phyloP scores from a whole-genome alignment of 2,329 filamentous ascomycete species.

The Aspergillus tubingensis region DNA sequence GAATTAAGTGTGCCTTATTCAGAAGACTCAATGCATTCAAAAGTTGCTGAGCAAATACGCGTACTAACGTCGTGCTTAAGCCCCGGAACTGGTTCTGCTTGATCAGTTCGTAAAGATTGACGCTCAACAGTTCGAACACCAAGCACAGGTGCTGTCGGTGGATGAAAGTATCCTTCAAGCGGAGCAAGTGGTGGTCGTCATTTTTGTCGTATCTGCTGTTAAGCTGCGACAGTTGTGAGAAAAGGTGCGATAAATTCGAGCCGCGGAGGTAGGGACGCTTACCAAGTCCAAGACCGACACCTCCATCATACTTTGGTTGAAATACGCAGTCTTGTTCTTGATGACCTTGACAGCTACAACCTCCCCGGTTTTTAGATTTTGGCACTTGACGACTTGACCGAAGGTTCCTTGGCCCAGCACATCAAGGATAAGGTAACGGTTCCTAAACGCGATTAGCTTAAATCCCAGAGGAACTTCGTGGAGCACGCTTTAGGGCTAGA shows the following conservation, averaged over 20 bases:
- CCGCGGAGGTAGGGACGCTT: slow-evolving; percentile 34
- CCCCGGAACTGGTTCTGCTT: slow-evolving; percentile 99
- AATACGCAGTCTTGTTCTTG: slow-evolving; percentile 98
- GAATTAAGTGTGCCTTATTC: slow-evolving; percentile 94
- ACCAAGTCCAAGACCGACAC: slow-evolving; percentile 95
- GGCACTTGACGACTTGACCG: slow-evolving; percentile 97
- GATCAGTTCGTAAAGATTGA: slow-evolving; percentile 97
- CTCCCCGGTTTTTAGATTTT: slow-evolving; percentile 97
- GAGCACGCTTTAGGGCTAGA: slow-evolving; percentile 6
- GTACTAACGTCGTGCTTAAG: slow-evolving; percentile 91
- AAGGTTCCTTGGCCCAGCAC: slow-evolving; percentile 97
- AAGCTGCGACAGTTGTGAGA: slow-evolving; percentile 59
- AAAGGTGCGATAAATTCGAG: slow-evolving; percentile 2
- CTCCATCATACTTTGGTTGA: slow-evolving; percentile 99
- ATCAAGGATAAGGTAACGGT: slow-evolving; percentile 94
- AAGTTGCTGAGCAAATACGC: slow-evolving; percentile 95
- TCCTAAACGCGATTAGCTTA: slow-evolving; percentile 53
- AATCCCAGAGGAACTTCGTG: background rate
- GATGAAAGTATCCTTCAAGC: slow-evolving; percentile 97
- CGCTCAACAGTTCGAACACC: slow-evolving; percentile 93
- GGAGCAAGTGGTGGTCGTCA: slow-evolving; percentile 92
- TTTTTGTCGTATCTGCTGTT: slow-evolving; percentile 99
- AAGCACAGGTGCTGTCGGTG: slow-evolving; percentile 95
- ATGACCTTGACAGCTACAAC: slow-evolving; percentile 99
- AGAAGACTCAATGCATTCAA: slow-evolving; percentile 88